Conservation (phyloP, 2,329 filamentous ascomycete genomes). For the Aureobasidium leucospermi region DNA sequence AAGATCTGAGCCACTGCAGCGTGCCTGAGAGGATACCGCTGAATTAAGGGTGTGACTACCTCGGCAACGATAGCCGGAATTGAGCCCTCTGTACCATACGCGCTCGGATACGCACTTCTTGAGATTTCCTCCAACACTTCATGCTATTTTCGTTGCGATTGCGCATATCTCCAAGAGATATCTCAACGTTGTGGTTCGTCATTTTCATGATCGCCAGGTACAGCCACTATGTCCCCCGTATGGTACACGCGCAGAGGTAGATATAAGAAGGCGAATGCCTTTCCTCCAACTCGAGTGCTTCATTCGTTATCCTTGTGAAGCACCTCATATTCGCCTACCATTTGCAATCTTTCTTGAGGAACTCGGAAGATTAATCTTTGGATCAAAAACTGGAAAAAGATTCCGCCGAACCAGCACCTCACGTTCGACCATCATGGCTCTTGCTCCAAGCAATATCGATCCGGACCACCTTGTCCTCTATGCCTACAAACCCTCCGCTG, state of each 20-base stretch:
- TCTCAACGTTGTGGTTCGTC: neutral
- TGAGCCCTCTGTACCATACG: conserved; percentile 4
- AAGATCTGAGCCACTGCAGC: neutral
- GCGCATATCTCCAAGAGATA: neutral
- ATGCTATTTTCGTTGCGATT: neutral
- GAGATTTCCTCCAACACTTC: neutral
- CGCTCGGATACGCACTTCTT: neutral
- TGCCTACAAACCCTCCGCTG: conserved; percentile 29
- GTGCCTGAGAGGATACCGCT: neutral
- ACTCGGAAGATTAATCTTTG: neutral
- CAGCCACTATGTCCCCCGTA: neutral
- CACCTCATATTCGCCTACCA: no score
- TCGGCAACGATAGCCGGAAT: neutral
- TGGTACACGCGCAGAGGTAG: neutral
- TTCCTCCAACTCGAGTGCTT: neutral
- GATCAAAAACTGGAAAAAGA: no score
- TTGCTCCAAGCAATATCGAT: conserved; percentile 2
- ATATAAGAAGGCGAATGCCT: neutral
- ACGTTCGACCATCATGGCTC: neutral
- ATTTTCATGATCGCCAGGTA: neutral
- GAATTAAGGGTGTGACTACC: neutral
- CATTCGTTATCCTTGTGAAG: no score
- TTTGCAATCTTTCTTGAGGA: neutral
- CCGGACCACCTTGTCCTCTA: conserved; percentile 18
- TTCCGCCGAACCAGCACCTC: no score